Conservation (phyloP, 2,329 filamentous ascomycete species). For the Davidsoniella neocaledoniae region DNA sequence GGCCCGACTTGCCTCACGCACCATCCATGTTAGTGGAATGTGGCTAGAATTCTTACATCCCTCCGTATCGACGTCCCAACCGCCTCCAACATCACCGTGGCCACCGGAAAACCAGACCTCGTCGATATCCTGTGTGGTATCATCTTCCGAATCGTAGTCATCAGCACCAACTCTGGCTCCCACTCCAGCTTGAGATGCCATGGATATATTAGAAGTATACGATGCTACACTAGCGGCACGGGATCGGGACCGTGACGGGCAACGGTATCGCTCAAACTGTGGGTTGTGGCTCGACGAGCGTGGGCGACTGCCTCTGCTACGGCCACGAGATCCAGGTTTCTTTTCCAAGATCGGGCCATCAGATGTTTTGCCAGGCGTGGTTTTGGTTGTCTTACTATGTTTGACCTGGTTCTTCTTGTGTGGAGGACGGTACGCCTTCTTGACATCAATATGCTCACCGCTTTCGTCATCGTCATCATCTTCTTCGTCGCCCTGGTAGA, state of each 20-base stretch:
- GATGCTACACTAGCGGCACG: slow-evolving; percentile 6
- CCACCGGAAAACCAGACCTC: slow-evolving; percentile 70
- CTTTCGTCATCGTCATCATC: slow-evolving; percentile 4
- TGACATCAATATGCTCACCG: not conserved
- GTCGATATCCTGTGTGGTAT: slow-evolving; percentile 51
- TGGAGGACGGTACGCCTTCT: not conserved
- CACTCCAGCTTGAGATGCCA: not conserved
- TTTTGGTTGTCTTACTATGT: not conserved
- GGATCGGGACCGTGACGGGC: slow-evolving; percentile 21
- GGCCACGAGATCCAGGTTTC: not conserved
- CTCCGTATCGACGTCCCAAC: slow-evolving; percentile 40
- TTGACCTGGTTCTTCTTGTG: not conserved
- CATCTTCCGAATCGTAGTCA: slow-evolving; percentile 29
- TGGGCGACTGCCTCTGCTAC: not conserved
- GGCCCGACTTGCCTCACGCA: slow-evolving; percentile 40
- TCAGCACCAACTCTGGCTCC: not conserved
- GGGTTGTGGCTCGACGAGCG: slow-evolving; percentile 5
- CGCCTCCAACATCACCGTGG: slow-evolving; percentile 65
- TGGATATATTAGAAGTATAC: not conserved
- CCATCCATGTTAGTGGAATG: slow-evolving; percentile 54
- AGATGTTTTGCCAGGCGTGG: slow-evolving; percentile 8
- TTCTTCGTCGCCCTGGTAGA: slow-evolving; percentile 30
- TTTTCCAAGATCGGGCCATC: not conserved
- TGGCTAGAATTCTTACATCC: slow-evolving; percentile 48
- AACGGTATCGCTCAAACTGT: slow-evolving; percentile 14